Evolutionary conservation across 176 grass and related monocot species (phyloP).

Genomic region (Triticum turgidum): DNA sequence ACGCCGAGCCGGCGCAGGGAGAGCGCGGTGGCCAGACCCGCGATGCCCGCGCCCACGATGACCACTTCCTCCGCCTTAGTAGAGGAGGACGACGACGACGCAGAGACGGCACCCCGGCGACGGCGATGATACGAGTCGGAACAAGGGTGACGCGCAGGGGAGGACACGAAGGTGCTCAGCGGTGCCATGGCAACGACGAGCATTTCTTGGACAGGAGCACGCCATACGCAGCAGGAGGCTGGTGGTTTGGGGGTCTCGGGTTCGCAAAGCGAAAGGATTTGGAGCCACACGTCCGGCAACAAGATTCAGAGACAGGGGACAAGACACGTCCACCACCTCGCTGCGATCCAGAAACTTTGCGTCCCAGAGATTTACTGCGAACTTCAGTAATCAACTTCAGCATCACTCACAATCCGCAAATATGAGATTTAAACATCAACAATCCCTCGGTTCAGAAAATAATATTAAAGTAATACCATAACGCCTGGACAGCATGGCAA

Average conservation of each 20-base stretch:
- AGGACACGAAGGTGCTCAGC: conserved; percentile 4
- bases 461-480: too few species aligned
- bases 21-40: conserved; percentile 70
- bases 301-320: too few species aligned
- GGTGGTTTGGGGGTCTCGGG: not conserved
- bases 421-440: too few species aligned
- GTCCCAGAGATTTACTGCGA: too few species aligned
- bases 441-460: too few species aligned
- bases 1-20: conserved; percentile 74
- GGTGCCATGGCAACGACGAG: conserved; percentile 29
- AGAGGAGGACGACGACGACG: not conserved
- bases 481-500: too few species aligned
- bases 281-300: too few species aligned
- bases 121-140: not conserved
- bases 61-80: conserved; percentile 41
- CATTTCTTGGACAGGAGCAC: not conserved
- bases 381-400: too few species aligned
- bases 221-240: not conserved
- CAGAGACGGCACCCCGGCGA: not conserved
- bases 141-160: conserved; percentile 2
- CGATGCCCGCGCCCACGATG: conserved; percentile 84
- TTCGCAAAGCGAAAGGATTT: too few species aligned
- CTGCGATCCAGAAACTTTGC: too few species aligned
- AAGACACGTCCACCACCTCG: too few species aligned
- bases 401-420: too few species aligned